Base-by-base conservation (phyloP, 441 rosid species). In the Gossypium davidsonii region DNA sequence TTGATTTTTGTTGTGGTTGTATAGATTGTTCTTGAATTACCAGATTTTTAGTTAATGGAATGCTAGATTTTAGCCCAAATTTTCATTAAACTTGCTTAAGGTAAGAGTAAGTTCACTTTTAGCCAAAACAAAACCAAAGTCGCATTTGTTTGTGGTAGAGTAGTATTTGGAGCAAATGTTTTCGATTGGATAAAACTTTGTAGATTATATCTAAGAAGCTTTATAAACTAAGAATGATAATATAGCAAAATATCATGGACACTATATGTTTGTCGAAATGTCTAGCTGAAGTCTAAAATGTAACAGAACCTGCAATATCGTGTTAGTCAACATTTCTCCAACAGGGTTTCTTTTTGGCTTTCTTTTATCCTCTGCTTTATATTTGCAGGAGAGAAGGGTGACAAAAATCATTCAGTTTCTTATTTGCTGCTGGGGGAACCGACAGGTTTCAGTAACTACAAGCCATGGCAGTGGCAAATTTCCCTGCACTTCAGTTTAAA, bases 401-500 rank as follows among this genome's bases (percentile, higher is more conserved):
- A 6, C 49, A 1, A 6, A 69, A 31, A 1, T 28, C 25, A n/a
- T 8, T 48, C 58, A 7, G 44, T 49, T 49, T 67, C 59, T 67
- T 51, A 20, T 49, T 49, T 49, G 57, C 58, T 48, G n/a, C 42
- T 44, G 3, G 20, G 20, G 66, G 71, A 14, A 25, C 20, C 49
- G 25, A 67, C 21, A 25, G 34, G 57, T 48, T 37, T 73, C 26
- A 55, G 14, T 23, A 37, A 28, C 71, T 49, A 4, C 20, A 21
- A 14, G 31, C 42, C 44, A 77, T 84, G 85, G 78, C 86, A 72
- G 70, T 76, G 53, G 46, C 37, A 68, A 73, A 34, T 67, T 67
- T 70, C 65, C 76, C 82, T 1, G 46, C 78, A 7, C 62, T 81
- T 23, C 85, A 65, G 3, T 84, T 87, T 76, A 77, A 56, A 69